These are phyloP conservation scores for Zygosaccharomyces rouxii DNA, from an alignment of 805 yeast species.

Conservation along the genomic window DNA sequence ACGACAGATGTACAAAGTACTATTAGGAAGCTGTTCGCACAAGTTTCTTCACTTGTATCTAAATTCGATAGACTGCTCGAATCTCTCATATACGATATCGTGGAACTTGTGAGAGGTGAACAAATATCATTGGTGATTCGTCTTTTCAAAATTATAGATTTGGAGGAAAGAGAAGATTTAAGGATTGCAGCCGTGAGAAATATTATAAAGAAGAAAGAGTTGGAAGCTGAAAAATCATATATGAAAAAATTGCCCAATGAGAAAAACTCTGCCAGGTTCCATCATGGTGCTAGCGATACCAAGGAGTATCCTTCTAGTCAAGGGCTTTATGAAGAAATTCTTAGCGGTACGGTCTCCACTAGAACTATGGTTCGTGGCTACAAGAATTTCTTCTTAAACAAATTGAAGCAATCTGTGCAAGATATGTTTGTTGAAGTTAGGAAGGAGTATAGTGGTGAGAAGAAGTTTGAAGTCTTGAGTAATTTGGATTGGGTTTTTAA, in stretches of 20 bases:
- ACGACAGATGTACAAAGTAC: conserved; percentile 67
- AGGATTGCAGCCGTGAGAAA: conserved; percentile 41
- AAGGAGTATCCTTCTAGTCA: conserved; percentile 31
- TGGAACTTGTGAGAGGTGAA: conserved; percentile 68
- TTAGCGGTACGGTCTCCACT: conserved; percentile 40
- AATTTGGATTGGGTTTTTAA: conserved; percentile 80
- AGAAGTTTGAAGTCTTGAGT: conserved; percentile 55
- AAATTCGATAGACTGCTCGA: conserved; percentile 62
- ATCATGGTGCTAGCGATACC: conserved; percentile 15
- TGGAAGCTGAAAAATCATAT: conserved; percentile 27
- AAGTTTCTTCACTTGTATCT: conserved; percentile 38
- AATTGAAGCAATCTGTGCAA: conserved; percentile 54
- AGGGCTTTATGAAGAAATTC: conserved; percentile 37
- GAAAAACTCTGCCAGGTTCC: conserved; percentile 13
- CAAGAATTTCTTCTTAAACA: conserved; percentile 53
- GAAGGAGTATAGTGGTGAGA: conserved; percentile 46
- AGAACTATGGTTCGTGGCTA: conserved; percentile 54
- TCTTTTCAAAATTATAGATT: conserved; percentile 70
- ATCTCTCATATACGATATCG: conserved; percentile 61
- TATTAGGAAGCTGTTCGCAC: conserved; percentile 42
- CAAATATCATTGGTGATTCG: conserved; percentile 66
- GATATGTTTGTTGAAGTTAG: conserved; percentile 62
- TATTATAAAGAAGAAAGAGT: conserved; percentile 31
- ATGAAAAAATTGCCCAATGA: conserved; percentile 29
- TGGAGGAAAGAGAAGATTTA: conserved; percentile 75